Evolutionary conservation across 108 stramenopile species (phyloP).

Genomic region (Cyclostephanos invisitatus): DNA sequence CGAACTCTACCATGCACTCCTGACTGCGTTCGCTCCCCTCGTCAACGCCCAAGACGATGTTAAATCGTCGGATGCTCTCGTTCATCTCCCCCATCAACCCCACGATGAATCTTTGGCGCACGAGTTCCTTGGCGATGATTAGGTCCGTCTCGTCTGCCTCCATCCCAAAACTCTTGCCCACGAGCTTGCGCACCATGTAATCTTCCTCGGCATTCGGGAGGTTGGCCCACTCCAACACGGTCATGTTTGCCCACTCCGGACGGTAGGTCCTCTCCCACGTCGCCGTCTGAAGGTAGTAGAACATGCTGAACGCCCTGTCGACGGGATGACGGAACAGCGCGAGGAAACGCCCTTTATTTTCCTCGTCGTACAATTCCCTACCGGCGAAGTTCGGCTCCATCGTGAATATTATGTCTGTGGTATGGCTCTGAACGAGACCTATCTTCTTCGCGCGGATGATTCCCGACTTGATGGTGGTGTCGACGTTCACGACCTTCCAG

Average conservation of each 20-base stretch:
- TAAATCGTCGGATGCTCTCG: slow-evolving; percentile 27
- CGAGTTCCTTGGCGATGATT: slow-evolving; percentile 15
- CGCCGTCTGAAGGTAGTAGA: slow-evolving; percentile 43
- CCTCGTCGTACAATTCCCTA: slow-evolving; percentile 20
- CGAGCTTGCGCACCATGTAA: slow-evolving; percentile 9
- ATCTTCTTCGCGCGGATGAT: slow-evolving; percentile 37
- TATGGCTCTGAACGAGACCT: slow-evolving; percentile 26
- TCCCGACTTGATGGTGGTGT: slow-evolving; percentile 42
- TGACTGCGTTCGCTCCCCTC: not conserved
- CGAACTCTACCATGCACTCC: slow-evolving; percentile 15
- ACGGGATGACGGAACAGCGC: slow-evolving; percentile 44
- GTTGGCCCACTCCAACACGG: slow-evolving; percentile 46
- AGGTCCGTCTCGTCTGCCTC: not conserved
- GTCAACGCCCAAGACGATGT: slow-evolving; percentile 19
- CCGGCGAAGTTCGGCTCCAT: slow-evolving; percentile 33
- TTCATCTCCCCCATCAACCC: slow-evolving; percentile 31
- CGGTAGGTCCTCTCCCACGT: slow-evolving; percentile 39
- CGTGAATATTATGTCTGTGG: slow-evolving; percentile 43
- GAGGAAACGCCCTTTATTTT: slow-evolving; percentile 28
- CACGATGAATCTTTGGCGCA: slow-evolving; percentile 21
- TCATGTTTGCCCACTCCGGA: slow-evolving; percentile 29
- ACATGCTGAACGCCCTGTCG: slow-evolving; percentile 29
- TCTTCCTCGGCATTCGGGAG: slow-evolving; percentile 7
- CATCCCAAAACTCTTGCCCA: not conserved
- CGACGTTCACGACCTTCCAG: slow-evolving; percentile 45